phyloP scores from a whole-genome alignment of 441 rosid species.

The Populus tomentosa region DNA sequence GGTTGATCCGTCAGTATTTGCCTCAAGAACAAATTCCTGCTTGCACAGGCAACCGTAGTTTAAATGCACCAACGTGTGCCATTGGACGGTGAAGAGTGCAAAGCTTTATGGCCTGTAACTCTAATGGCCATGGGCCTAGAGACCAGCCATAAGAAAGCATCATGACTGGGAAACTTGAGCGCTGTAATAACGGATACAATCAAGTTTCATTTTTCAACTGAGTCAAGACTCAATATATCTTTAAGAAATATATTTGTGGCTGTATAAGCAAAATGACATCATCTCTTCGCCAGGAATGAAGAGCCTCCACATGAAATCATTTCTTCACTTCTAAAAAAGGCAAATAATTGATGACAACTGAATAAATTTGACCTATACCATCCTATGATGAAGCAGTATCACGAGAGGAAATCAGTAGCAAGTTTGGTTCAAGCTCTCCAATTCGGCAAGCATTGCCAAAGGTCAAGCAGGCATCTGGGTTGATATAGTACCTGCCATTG shows the following conservation, averaged over 20 bases:
- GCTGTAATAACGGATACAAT: not conserved
- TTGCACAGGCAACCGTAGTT: not conserved
- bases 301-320: conserved; percentile 21
- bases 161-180: not conserved
- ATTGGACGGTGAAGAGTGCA: conserved; percentile 48
- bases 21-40: not conserved
- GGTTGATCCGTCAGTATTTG: too few species aligned
- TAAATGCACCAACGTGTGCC: conserved; percentile 67
- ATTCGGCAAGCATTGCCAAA: conserved; percentile 49
- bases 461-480: conserved; percentile 41
- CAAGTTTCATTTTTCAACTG: conserved; percentile 5
- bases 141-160: not conserved
- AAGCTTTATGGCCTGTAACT: not conserved
- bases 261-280: conserved; percentile 16
- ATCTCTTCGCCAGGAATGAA: conserved; percentile 9
- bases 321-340: conserved; percentile 9
- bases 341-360: conserved; percentile 1
- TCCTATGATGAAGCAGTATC: conserved; percentile 3
- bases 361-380: conserved; percentile 14
- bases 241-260: conserved; percentile 5
- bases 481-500: conserved; percentile 30
- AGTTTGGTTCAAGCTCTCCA: conserved; percentile 26
- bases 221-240: not conserved
- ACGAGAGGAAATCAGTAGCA: not conserved
- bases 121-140: not conserved